Evolutionary conservation across 768 basidiomycete species (phyloP), one percentile per base, ranked within the genome.

Genomic region (Leucosporidium creatinivorum): DNA sequence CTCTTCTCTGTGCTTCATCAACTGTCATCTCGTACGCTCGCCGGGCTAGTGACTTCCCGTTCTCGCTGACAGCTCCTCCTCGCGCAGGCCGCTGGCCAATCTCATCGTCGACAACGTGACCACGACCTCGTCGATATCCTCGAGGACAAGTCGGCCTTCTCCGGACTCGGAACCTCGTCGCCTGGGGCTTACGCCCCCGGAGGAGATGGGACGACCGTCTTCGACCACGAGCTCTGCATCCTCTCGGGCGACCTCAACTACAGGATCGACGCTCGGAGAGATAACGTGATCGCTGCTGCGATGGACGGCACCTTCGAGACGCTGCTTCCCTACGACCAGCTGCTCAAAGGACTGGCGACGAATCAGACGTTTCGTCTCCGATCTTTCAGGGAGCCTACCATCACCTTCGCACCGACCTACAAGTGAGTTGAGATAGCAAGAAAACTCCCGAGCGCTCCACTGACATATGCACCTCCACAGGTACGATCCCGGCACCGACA

Each of bases 171-270:
- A 0, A 74, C 77, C 4, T 66, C 70, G 2, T 77, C 81, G 0
- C 83, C 84, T 7, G 85, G 86, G 30, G 86, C 86, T 12, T 96
- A 89, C 75, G 84, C 89, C 25, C 89, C 90, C 54, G 94, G 94
- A 8, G 93, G 94, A 0, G 89, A 94, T 77, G 94, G 94, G 2
- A 84, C 90, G 48, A 91, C 89, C 84, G 86, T 93, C 19, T 81
- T 94, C 55, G 94, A 99, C 75, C 94, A 99, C 77, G 94, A 99
- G 75, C 85, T 94, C 58, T 90, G 93, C 64, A 86, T 97, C 62
- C 88, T 93, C 3, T 64, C 61, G 68, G 94, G 94, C 0, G 94
- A 98, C 78, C 83, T 99, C 80, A 99, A 99, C 79, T 99, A 97
- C 76, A 91, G 94, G 54, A 93, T 98, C 72, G 93, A 98, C 78